Percentiles rank a stretch among this genome's conserved stretches.
Evolutionary conservation across 352 stramenopile genomes (phyloP).

Genomic region (Globisporangium paddicum): DNA sequence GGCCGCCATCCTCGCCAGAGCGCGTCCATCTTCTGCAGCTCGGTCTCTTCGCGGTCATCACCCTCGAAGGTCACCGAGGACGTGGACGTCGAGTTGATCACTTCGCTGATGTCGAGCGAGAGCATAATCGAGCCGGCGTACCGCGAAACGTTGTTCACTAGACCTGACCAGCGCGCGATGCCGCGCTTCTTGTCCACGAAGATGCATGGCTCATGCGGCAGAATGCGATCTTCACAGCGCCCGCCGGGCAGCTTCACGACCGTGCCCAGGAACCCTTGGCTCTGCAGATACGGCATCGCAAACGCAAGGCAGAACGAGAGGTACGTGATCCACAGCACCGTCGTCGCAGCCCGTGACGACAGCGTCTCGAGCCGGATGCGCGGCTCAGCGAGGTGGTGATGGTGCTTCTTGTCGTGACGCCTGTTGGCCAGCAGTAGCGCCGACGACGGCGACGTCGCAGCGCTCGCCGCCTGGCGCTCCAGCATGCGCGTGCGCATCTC

Average conservation of each 20-base stretch:
- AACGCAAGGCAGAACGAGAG: conserved; percentile 68
- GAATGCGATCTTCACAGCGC: conserved; percentile 27
- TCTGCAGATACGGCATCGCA: conserved; percentile 68
- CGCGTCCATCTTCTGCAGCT: conserved; percentile 24
- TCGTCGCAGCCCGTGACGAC: conserved; percentile 63
- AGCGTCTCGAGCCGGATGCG: conserved; percentile 80
- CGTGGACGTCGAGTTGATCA: conserved; percentile 42
- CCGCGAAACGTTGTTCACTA: conserved; percentile 68
- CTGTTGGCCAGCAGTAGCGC: conserved; percentile 16
- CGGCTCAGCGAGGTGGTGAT: conserved; percentile 19
- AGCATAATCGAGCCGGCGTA: conserved; percentile 61
- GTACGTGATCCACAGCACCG: conserved; percentile 76
- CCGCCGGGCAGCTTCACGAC: conserved; percentile 50
- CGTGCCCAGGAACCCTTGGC: conserved; percentile 62
- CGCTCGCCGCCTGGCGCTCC: conserved; percentile 6
- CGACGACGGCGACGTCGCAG: conserved; percentile 15
- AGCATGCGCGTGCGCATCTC: conserved; percentile 70
- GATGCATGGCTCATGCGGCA: conserved; percentile 48
- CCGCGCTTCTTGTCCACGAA: conserved; percentile 47
- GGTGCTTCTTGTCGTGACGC: conserved; percentile 12
- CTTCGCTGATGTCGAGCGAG: conserved; percentile 39
- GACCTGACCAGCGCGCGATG: conserved; percentile 58
- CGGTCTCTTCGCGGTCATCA: conserved; percentile 11
- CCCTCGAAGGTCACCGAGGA: conserved; percentile 3
- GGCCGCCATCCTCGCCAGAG: conserved; percentile 22